Evolutionary conservation across 305 asterid species (phyloP), one percentile per base, ranked within the genome.

Genomic region (Plantago coronopus): DNA sequence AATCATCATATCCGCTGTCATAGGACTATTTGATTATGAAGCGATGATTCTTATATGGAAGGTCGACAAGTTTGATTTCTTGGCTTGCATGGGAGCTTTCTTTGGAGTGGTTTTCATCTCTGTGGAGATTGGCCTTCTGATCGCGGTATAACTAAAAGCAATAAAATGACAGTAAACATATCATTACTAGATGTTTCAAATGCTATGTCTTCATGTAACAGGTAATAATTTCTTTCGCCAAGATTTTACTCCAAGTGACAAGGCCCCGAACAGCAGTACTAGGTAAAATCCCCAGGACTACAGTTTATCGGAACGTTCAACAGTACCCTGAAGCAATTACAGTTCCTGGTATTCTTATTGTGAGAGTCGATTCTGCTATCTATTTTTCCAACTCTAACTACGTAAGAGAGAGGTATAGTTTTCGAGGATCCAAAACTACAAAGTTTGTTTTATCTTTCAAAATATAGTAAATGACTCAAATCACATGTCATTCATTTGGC

Each of bases 341-440:
- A 66, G 82, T 85, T 55, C 89, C 87, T 0, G 87, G 96, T 4
- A 78, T 86, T 21, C 68, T 91, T 48, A 85, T 91, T 20, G 76
- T 85, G 42, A 75, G 95, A 59, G 83, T 88, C 45, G 97, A 88
- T 70, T 88, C 97, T 16, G 95, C 97, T 22, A 88, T 88, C 58
- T 91, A 91, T 67, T 91, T 91, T 61, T 88, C 96, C 63, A 90
- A 90, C 76, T 82, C 96, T 40, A 88, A 85, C 63, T 90, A 90
- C 77, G 50, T 78, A 50, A 73, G 81, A 56, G 96, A 88, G 61
- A 87, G 96, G 96, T 80, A 76, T 19, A 22, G 46, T 18, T 25
- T 47, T 54, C 40, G 22, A 25, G 16, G 42, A 25, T 27, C 19
- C 13, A 22, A 53, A 25, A 54, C 23, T 13, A 27, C 40, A 34